phyloP scores from a whole-genome alignment of 805 yeast species.

The Lipomyces starkeyi region DNA sequence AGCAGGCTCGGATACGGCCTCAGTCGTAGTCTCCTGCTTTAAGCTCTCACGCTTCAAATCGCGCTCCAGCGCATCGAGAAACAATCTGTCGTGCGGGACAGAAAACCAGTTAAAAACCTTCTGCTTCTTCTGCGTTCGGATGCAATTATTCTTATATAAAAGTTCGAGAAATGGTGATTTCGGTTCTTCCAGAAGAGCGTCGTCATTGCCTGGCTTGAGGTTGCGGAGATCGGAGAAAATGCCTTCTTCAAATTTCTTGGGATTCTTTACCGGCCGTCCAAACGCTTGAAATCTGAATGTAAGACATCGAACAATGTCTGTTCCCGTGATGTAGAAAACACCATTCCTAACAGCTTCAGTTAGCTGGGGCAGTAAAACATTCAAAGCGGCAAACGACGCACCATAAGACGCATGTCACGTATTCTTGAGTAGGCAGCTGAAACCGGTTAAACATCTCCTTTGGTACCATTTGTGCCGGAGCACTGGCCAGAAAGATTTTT shows the following conservation, averaged over 20 bases:
- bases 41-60: slow-evolving; percentile 78
- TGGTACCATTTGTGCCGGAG: slow-evolving; percentile 93
- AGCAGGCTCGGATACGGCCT: slow-evolving; percentile 78
- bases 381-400: slow-evolving; percentile 2
- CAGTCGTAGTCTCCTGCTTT: slow-evolving; percentile 70
- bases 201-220: slow-evolving; percentile 74
- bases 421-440: slow-evolving; percentile 84
- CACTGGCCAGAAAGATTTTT: slow-evolving; percentile 86
- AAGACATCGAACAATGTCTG: slow-evolving; percentile 92
- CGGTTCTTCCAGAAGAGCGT: slow-evolving; percentile 85
- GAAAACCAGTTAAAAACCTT: slow-evolving; percentile 97
- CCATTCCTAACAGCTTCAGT: slow-evolving; percentile 54
- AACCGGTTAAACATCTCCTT: slow-evolving; percentile 86
- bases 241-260: slow-evolving; percentile 97
- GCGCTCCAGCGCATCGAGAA: slow-evolving; percentile 91
- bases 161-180: slow-evolving; percentile 83
- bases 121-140: slow-evolving; percentile 94
- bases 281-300: slow-evolving; percentile 87
- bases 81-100: slow-evolving; percentile 89
- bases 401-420: slow-evolving; percentile 95
- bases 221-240: slow-evolving; percentile 88
- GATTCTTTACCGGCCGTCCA: slow-evolving; percentile 81
- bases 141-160: slow-evolving; percentile 81
- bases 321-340: slow-evolving; percentile 88
- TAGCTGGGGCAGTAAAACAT: neutral